Evolutionary conservation across 495 filamentous ascomycete species (phyloP), one percentile per base, ranked within the genome.

Genomic region (Choiromyces venosus): DNA sequence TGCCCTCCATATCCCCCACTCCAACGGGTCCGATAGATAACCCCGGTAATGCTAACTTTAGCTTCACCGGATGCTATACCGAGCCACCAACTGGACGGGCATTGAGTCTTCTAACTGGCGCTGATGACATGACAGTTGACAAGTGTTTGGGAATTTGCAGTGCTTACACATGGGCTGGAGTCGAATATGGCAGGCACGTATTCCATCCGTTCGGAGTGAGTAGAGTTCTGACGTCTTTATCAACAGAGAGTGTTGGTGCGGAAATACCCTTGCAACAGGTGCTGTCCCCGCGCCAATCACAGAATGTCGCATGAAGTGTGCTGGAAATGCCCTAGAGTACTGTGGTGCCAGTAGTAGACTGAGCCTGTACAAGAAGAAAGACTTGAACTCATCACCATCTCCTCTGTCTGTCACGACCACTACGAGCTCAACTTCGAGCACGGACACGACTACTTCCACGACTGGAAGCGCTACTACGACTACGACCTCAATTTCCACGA

Each of bases 131-230:
- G 33, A 67, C 37, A 7, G 19, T 73, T 66, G 75, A 82, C 65
- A 72, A 10, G 8, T 84, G 82, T 65, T 77, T 74, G 5, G 72
- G 69, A 7, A 73, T 66, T 40, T 83, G 83, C 61, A 61, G 68
- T 35, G 80, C 80, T 10, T 80, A 76, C 35, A 78, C 44, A 1
- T 84, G 81, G 42, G 81, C 82, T 67, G 81, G 81, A 4, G 70
- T 80, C n/a, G 83, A 84, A 67, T 71, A 71, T 71, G 70, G 52
- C 18, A 66, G 67, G 1, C 65, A 44, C 25, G 39, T 42, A 25
- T 52, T 25, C 46, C 21, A 25, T 52, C 21, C 46, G 21, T 7
- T 12, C 12, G 21, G 46, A 3, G 21, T 25, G 6, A 25, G 8
- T 25, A 25, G 6, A n/a, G 46, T 2, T 1, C 46, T 52, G 25